Evolutionary conservation across 23 red algal genomes (phyloP), one percentile per base, ranked within the genome.

Genomic region (Gracilariopsis chorda): DNA sequence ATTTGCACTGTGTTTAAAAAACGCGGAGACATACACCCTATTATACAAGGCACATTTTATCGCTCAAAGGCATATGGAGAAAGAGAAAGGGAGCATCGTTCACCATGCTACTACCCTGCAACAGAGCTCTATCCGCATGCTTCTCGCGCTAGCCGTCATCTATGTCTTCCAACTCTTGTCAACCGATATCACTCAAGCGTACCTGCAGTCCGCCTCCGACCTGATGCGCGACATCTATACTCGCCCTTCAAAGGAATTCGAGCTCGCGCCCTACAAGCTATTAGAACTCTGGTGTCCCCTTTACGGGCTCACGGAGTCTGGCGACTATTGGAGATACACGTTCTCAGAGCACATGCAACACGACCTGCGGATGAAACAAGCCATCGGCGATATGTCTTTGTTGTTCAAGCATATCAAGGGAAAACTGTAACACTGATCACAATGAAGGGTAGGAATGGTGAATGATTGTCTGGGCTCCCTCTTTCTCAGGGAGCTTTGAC

Each of bases 11-110:
- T n/a, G 53, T 9, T 7, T 84, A 21, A 84, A 84, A 42, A 4
- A 84, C 24, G 28, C 5, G 17, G 11, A 62, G 16, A 84, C 4
- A 7, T 51, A 37, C 34, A 27, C 52, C 34, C 17, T n/a, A 13
- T 30, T 65, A 37, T 62, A 24, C 34, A 84, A 68, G 34, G 55
- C 80, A n/a, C 52, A 36, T 25, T 63, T 84, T 43, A 56, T 84
- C 41, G 7, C 65, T 16, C 6, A 56, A 44, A 56, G 80, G 6
- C 80, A 84, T 63, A 21, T 35, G 10, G 80, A 84, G 62, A 63
- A 68, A 37, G 80, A 84, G 4, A 68, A 68, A 28, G 23, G 48
- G n/a, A 46, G n/a, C 29, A 19, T 65, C 4, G 52, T 84, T 27
- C 80, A 84, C 59, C 28, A 65, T 28, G 47, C 55, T 6, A 34